phyloP scores from a whole-genome alignment of 2,329 filamentous ascomycete genomes.

The Didymella segeticola region DNA sequence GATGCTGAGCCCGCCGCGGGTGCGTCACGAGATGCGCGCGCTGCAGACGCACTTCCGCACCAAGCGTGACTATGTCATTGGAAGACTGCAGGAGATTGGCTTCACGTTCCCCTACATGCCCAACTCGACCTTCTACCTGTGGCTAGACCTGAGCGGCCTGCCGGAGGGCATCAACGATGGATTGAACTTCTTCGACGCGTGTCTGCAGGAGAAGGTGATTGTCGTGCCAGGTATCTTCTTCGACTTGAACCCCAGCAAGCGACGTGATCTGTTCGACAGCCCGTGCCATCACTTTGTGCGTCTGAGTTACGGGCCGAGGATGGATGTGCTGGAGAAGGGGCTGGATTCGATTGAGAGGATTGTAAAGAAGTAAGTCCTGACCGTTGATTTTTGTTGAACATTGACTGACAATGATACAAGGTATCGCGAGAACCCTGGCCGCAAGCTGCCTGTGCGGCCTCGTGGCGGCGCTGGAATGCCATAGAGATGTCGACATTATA shows the following conservation, averaged over 20 bases:
- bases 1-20: conserved; percentile 87
- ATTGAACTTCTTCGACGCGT: conserved; percentile 95
- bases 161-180: conserved; percentile 88
- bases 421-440: conserved; percentile 17
- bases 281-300: conserved; percentile 74
- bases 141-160: conserved; percentile 69
- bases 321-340: conserved; percentile 50
- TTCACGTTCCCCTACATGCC: conserved; percentile 82
- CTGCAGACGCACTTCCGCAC: conserved; percentile 88
- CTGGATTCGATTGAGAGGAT: conserved; percentile 50
- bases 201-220: conserved; percentile 91
- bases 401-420: conserved; percentile 1
- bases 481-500: too few relatives aligned
- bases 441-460: conserved; percentile 15
- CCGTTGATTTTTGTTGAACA: background rate
- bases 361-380: conserved; percentile 47
- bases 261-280: conserved; percentile 90
- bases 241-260: conserved; percentile 87
- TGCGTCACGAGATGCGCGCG: conserved; percentile 84
- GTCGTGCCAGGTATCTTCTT: conserved; percentile 98
- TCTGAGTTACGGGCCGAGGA: conserved; percentile 50
- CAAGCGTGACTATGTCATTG: conserved; percentile 91
- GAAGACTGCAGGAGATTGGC: conserved; percentile 81
- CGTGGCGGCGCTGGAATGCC: conserved; percentile 9
- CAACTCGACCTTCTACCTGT: conserved; percentile 94